A percentile compares a stretch with the other conserved stretches of the same genome.
Conservation (phyloP, 2,329 filamentous ascomycete species). For the Exophiala mesophila region DNA sequence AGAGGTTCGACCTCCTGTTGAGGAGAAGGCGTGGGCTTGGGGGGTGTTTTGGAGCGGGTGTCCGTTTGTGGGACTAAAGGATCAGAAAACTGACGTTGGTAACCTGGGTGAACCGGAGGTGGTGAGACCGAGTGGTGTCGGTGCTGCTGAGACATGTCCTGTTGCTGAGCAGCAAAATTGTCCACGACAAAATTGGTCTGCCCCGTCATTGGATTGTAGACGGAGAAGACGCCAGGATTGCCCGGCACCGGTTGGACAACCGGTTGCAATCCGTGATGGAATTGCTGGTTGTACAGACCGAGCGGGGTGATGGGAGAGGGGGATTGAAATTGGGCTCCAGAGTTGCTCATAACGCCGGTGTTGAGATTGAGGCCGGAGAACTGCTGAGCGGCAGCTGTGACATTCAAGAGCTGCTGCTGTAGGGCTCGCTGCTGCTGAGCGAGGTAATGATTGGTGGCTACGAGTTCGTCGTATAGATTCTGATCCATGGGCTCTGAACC, state of each 20-base stretch:
- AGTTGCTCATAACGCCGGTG: constrained; percentile 32
- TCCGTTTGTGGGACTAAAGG: constrained; percentile 46
- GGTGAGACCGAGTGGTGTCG: constrained; percentile 27
- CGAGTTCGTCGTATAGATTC: constrained; percentile 76
- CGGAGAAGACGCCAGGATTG: constrained; percentile 72
- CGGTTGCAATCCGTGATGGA: constrained; percentile 62
- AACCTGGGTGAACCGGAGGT: constrained; percentile 54
- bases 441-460: constrained; percentile 86
- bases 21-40: constrained; percentile 61
- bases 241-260: constrained; percentile 58
- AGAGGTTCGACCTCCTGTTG: constrained; percentile 66
- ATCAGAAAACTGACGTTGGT: constrained; percentile 77
- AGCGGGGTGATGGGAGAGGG: constrained; percentile 51
- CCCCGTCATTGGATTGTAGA: constrained; percentile 80
- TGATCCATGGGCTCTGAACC: constrained; percentile 75
- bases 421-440: constrained; percentile 92
- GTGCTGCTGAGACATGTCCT: constrained; percentile 31
- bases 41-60: constrained; percentile 61
- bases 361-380: constrained; percentile 72
- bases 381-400: constrained; percentile 78
- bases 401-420: constrained; percentile 82
- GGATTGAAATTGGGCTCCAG: constrained; percentile 48
- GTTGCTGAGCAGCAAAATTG: constrained; percentile 52
- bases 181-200: constrained; percentile 79
- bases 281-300: constrained; percentile 61